Evolutionary conservation across 108 stramenopile species (phyloP).

Genomic region (Mediolabrus comicus): DNA sequence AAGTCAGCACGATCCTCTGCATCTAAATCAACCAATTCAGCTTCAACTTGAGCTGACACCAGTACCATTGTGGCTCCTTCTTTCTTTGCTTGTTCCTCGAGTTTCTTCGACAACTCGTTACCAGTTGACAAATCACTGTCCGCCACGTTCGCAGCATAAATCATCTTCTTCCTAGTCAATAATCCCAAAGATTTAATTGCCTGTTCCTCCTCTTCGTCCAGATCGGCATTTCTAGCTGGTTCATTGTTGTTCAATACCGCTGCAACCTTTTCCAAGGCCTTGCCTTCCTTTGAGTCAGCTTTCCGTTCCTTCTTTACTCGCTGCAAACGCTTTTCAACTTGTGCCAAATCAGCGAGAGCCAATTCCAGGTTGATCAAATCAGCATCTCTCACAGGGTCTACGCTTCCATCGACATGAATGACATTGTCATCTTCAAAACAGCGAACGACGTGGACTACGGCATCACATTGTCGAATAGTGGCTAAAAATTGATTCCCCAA

Average conservation of each 20-base stretch:
- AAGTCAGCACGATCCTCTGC: conserved; percentile 84
- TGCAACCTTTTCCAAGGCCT: conserved; percentile 84
- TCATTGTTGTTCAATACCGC: conserved; percentile 68
- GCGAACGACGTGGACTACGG: conserved; percentile 78
- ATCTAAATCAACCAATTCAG: conserved; percentile 89
- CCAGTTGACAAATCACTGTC: conserved; percentile 91
- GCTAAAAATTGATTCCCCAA: conserved; percentile 99
- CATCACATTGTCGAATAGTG: conserved; percentile 92
- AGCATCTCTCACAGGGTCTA: conserved; percentile 96
- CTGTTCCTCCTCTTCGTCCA: conserved; percentile 81
- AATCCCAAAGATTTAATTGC: conserved; percentile 83
- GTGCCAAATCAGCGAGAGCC: conserved; percentile 93
- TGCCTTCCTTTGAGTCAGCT: conserved; percentile 63
- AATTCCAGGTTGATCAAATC: conserved; percentile 97
- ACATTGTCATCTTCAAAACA: conserved; percentile 99
- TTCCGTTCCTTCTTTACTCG: conserved; percentile 82
- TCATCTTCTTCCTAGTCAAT: conserved; percentile 91
- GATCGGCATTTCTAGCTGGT: conserved; percentile 82
- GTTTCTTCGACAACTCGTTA: conserved; percentile 83
- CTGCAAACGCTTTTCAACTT: conserved; percentile 91
- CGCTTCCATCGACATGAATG: conserved; percentile 92
- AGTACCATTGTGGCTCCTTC: conserved; percentile 91
- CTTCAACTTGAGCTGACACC: conserved; percentile 96
- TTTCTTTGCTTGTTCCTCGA: conserved; percentile 69
- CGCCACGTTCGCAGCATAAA: conserved; percentile 98